Evolutionary conservation across 768 basidiomycete genomes (phyloP), one percentile per base, ranked within the genome.

Genomic region (Rhizopogon roseolus): DNA sequence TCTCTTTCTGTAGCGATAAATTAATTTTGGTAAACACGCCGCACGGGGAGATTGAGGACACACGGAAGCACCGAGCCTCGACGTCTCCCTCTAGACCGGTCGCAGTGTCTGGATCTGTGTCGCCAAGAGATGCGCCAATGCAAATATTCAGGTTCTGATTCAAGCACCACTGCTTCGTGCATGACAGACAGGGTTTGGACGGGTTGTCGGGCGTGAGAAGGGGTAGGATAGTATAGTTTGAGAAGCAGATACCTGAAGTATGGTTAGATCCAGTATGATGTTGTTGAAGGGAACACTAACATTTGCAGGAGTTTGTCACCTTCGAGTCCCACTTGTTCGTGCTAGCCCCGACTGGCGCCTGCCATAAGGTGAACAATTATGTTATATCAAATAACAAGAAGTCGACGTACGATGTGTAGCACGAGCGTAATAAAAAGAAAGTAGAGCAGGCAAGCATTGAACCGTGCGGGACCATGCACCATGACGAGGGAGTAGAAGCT

Each of bases 11-110:
- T 58, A 55, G 49, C 57, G 51, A 62, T 56, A 36, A 16, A 48
- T 48, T 36, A 48, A 48, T 19, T 14, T 48, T 48, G 14, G 34
- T 62, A 61, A 61, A 56, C 62, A 61, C n/a, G n/a, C n/a, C n/a
- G n/a, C n/a, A n/a, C 62, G 62, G 57, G 64, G 60, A 64, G 59
- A 64, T 65, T 65, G 65, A 52, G 57, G 51, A 79, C 93, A 64
- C 71, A 96, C 93, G 91, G 74, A 96, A 96, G 77, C 94, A 97
- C 67, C 93, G 78, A 54, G 93, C 93, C 74, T 95, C 93, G 22
- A 97, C 91, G 69, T 96, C 93, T 41, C 94, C 94, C 69, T 96
- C 94, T 66, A 90, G 94, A 34, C 94, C 94, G 5, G 93, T 95
- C 11, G 89, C 92, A 16, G 90, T 93, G 69, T 97, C 94, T 27